Base-by-base conservation (phyloP, 2,329 filamentous ascomycete genomes). In the Xylaria sp. region DNA sequence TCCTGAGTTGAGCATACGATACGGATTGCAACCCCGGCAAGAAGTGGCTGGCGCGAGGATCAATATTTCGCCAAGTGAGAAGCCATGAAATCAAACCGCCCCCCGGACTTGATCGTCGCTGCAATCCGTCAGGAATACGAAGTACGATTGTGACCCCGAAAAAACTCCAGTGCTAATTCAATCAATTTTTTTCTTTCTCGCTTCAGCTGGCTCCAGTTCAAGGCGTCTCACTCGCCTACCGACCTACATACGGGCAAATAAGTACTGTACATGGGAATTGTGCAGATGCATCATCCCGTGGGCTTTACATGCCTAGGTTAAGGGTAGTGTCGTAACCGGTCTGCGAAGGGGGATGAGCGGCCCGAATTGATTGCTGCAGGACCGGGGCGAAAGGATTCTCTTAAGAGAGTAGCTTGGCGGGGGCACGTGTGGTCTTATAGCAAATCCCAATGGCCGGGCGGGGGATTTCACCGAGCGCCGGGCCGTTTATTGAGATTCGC, bases 391-490 rank as follows among this genome's bases (percentile, higher is more conserved):
- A 23, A 42, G 16, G 19, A 48, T 47, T 46, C 37, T 55, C 46
- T 54, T 44, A 47, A n/a, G 11, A 47, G 16, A 11, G 11, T 50
- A 51, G 19, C 58, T 56, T 58, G 55, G 46, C 55, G 37, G 37
- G 39, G 18, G 50, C 61, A 63, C 59, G 59, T 63, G 59, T 30
- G 19, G 47, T 30, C 47, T 23, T 30, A 42, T 57, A 51, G 52
- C 47, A 16, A 23, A 50, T 54, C 49, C 57, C 50, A 57, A 50
- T 61, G 59, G 59, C 57, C 42, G 46, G 30, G 48, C 18, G 37
- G 37, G 37, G 37, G 16, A 65, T 56, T 61, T 61, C 61, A 63
- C 61, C 61, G 61, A 63, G 37, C 37, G 61, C 62, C 63, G 58
- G 63, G 37, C 58, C 63, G 57, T 59, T 63, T 65, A 49, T 42